Conservation (phyloP, 2,329 filamentous ascomycete genomes). For the Colletotrichum coccodes region DNA sequence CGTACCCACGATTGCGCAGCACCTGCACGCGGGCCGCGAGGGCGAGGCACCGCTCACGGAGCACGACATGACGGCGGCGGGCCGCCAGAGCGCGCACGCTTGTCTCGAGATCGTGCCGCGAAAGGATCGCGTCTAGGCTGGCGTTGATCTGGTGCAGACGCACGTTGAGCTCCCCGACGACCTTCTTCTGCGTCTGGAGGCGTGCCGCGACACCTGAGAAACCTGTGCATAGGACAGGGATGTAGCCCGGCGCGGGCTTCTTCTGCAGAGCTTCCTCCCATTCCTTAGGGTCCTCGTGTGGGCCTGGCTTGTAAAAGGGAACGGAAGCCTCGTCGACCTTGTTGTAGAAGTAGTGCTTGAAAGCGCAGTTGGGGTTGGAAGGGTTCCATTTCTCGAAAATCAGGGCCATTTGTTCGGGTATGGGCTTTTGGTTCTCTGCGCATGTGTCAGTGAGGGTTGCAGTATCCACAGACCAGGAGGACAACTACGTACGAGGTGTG, state of each 20-base stretch:
- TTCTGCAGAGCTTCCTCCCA: slow-evolving; percentile 87
- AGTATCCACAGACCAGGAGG: background rate
- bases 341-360: slow-evolving; percentile 91
- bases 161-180: slow-evolving; percentile 75
- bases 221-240: slow-evolving; percentile 80
- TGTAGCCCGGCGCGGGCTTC: slow-evolving; percentile 80
- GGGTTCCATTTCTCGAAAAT: slow-evolving; percentile 82
- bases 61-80: slow-evolving; percentile 75
- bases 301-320: slow-evolving; percentile 79
- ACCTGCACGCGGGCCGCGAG: slow-evolving; percentile 85
- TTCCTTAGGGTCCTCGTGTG: slow-evolving; percentile 78
- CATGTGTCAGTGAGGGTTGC: slow-evolving; percentile 19
- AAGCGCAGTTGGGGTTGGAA: slow-evolving; percentile 72
- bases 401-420: slow-evolving; percentile 78
- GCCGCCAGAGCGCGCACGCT: slow-evolving; percentile 80
- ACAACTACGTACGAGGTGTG: slow-evolving; percentile 54
- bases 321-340: slow-evolving; percentile 78
- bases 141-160: slow-evolving; percentile 84
- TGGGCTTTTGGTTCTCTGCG: slow-evolving; percentile 72
- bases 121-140: slow-evolving; percentile 76
- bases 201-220: slow-evolving; percentile 78
- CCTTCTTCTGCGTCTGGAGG: slow-evolving; percentile 76
- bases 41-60: slow-evolving; percentile 78
- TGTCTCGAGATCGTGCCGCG: slow-evolving; percentile 80
- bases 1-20: slow-evolving; percentile 82